Base-by-base conservation (phyloP, 1,284 basidiomycete genomes). In the Trametes pubescens region DNA sequence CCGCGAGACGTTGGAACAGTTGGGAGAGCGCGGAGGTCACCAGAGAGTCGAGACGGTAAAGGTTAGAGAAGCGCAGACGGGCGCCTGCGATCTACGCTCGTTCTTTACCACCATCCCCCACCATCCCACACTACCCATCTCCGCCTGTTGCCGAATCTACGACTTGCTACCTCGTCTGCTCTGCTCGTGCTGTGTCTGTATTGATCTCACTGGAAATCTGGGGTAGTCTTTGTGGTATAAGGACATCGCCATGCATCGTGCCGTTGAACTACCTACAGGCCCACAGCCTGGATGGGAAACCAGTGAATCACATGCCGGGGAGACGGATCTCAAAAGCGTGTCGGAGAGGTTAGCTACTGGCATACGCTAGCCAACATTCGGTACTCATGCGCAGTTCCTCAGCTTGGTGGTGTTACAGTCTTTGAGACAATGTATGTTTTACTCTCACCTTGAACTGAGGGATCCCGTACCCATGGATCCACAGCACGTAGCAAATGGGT, bases 401-500 rank as follows among this genome's bases (percentile, higher is more conserved):
- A 74, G 74, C 71, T 80, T 81, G 59, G 83, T 90, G 8, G 75
- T 92, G 26, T 69, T 85, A 11, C 84, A 87, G 59, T 89, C 90
- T 1, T 74, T 92, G 52, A 85, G 82, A 69, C 89, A 91, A 82
- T 92, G 90, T 91, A 69, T 74, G 82, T 52, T 26, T 40, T 14
- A 46, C 24, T n/a, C 53, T 29, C 13, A 53, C 38, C 5, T 22
- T 46, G 4, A 29, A 16, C 47, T 7, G 26, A 22, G 16, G 57
- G 56, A 10, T 59, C 35, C 21, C 47, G 47, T 35, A 18, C 34
- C 54, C 56, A 53, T 44, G 57, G 43, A 64, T 34, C 34, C 29
- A 63, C 66, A 92, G 90, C 91, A 51, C 83, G 91, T 47, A 85
- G 89, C 34, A 84, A 81, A 74, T 91, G 89, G 89, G 76, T 92